A percentile compares a stretch with the other conserved stretches of the same genome.
Evolutionary conservation across 1,139 yeast genomes (phyloP).

Genomic region (Saccharomyces hybrid): DNA sequence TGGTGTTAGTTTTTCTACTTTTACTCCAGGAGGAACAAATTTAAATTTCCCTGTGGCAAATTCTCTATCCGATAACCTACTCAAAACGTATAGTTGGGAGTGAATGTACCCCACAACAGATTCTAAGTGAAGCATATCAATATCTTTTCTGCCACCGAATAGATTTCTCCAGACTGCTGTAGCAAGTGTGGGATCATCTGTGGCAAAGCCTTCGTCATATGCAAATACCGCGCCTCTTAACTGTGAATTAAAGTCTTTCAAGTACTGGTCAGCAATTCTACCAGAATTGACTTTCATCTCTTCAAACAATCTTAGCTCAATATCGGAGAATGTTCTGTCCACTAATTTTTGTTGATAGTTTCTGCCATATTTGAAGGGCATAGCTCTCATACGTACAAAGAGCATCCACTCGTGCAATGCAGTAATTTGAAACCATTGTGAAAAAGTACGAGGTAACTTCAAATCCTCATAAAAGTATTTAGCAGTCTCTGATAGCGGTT

Average conservation of each 20-base stretch:
- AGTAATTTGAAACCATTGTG: conserved; percentile 93
- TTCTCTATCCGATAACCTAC: conserved; percentile 80
- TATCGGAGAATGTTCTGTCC: conserved; percentile 82
- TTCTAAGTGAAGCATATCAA: conserved; percentile 78
- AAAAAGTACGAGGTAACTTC: conserved; percentile 74
- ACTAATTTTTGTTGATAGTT: conserved; percentile 89
- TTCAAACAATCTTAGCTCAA: conserved; percentile 75
- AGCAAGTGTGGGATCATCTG: conserved; percentile 79
- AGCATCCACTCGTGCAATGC: conserved; percentile 89
- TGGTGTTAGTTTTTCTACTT: conserved; percentile 62
- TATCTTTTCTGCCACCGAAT: conserved; percentile 76
- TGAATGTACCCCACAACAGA: conserved; percentile 83
- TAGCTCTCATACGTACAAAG: conserved; percentile 88
- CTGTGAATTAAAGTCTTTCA: conserved; percentile 87
- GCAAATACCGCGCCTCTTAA: conserved; percentile 83
- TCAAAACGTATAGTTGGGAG: conserved; percentile 79
- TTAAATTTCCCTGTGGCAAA: conserved; percentile 84
- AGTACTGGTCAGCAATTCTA: conserved; percentile 73
- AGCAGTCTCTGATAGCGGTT: conserved; percentile 58
- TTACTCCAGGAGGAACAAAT: conserved; percentile 78
- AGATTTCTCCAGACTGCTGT: conserved; percentile 88
- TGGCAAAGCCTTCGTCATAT: conserved; percentile 84
- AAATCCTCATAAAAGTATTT: conserved; percentile 71
- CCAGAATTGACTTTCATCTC: conserved; percentile 84
- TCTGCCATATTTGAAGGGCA: conserved; percentile 84